Base-by-base conservation (phyloP, 1,284 basidiomycete species). In the Fomitopsis schrenkii region DNA sequence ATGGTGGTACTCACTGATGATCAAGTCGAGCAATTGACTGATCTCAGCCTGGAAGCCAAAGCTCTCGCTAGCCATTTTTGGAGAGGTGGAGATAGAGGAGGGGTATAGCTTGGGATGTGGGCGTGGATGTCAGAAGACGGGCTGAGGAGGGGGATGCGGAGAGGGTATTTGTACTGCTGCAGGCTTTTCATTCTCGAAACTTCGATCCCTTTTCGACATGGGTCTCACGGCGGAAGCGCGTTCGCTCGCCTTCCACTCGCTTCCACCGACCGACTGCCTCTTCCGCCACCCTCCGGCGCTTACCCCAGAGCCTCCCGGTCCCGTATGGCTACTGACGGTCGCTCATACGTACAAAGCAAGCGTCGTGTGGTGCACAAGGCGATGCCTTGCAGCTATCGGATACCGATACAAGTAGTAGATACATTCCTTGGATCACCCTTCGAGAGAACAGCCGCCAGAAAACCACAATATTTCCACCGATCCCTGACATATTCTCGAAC, bases 31-130 rank as follows among this genome's bases (percentile, higher is more conserved):
- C 66, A 96, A 82, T 80, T 97, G 94, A 76, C 88, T 92, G 86
- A 98, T 98, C 86, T 98, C 96, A 76, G 95, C 95, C 79, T 97
- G 94, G 86, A 94, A 94, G 75, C 91, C 91, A 77, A 93, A 93
- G 79, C 86, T 88, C 79, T 93, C 91, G 62, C 86, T 79, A 66
- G 90, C 85, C 87, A 90, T 91, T 81, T 76, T 79, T 64, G 57
- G 14, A 28, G 42, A 50, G 28, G 17, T 45, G 30, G 19, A 30
- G 64, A 19, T 33, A 14, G 55, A 12, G 14, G 45, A 48, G 19
- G 44, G 45, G 60, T 64, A 59, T 48, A 54, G 55, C 61, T 22
- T 22, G 7, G 55, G 19, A 63, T 28, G 59, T 61, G 57, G 48
- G 55, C 60, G 60, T 58, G 56, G 59, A 50, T 56, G 63, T 45